phyloP scores from a whole-genome alignment of 768 basidiomycete species.

The Psilocybe cyanescens region DNA sequence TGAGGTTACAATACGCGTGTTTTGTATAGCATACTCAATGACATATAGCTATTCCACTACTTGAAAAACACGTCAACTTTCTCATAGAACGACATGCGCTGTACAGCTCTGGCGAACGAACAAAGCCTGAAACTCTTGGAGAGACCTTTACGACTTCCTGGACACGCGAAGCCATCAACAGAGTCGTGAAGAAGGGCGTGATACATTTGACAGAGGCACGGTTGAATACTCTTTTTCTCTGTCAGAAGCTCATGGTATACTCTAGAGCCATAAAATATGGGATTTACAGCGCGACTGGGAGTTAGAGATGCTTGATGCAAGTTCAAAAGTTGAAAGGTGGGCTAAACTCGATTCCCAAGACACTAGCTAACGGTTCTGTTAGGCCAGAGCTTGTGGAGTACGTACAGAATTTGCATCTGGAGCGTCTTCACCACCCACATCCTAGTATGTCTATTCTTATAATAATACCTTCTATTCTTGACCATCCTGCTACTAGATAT shows the following conservation, averaged over 20 bases:
- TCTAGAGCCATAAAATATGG: conserved; percentile 75
- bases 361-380: conserved; percentile 9
- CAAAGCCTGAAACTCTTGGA: conserved; percentile 54
- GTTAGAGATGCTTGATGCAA: conserved; percentile 58
- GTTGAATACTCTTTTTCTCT: not conserved
- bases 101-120: conserved; percentile 39
- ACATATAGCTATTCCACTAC: conserved; percentile 66
- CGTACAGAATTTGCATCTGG: conserved; percentile 63
- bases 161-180: conserved; percentile 59
- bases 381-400: conserved; percentile 49
- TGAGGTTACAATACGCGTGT: conserved; percentile 39
- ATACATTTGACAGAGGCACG: conserved; percentile 68
- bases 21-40: conserved; percentile 11
- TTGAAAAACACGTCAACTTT: conserved; percentile 70
- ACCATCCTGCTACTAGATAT: conserved; percentile 51
- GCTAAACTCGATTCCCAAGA: not conserved
- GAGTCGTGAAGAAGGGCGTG: conserved; percentile 58
- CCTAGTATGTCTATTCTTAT: conserved; percentile 47
- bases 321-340: conserved; percentile 51
- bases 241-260: not conserved
- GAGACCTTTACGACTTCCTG: conserved; percentile 64
- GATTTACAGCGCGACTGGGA: conserved; percentile 77
- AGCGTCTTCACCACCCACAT: conserved; percentile 77
- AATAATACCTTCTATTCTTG: not conserved
- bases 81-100: conserved; percentile 46